Evolutionary conservation across 305 asterid species (phyloP).

Genomic region (Coffea humblotiana): DNA sequence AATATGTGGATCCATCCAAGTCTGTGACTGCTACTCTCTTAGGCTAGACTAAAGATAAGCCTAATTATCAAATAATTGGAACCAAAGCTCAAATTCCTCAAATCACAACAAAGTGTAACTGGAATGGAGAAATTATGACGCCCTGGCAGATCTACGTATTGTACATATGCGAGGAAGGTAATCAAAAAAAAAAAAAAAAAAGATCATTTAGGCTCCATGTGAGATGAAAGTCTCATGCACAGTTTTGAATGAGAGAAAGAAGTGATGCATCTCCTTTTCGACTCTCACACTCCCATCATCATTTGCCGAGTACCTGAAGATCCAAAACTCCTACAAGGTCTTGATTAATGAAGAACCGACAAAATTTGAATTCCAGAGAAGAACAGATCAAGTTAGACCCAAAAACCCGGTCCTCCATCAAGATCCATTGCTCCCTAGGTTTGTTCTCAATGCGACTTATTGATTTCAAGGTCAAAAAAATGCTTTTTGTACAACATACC

Average conservation of each 20-base stretch:
- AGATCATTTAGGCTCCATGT: no score
- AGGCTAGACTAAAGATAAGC: not conserved
- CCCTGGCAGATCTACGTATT: not conserved
- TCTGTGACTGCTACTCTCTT: not conserved
- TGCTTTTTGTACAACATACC: not conserved
- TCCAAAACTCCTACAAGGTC: not conserved
- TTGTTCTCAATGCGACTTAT: not conserved
- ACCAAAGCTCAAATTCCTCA: not conserved
- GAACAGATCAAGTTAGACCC: not conserved
- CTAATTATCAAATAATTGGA: not conserved
- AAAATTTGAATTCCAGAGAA: conserved; percentile 3
- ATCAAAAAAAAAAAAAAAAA: no score
- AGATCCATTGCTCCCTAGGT: not conserved
- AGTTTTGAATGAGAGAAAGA: no score
- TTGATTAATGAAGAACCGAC: not conserved
- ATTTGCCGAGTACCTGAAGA: not conserved
- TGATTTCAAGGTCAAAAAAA: not conserved
- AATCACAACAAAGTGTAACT: not conserved
- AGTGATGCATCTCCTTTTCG: not conserved
- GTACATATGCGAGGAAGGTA: no score
- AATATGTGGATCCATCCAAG: not conserved
- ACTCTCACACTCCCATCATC: not conserved
- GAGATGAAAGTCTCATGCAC: no score
- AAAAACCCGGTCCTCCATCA: conserved; percentile 2
- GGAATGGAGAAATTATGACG: not conserved